Conservation (phyloP, 2,329 filamentous ascomycete genomes). For the Diaporthe sp. region DNA sequence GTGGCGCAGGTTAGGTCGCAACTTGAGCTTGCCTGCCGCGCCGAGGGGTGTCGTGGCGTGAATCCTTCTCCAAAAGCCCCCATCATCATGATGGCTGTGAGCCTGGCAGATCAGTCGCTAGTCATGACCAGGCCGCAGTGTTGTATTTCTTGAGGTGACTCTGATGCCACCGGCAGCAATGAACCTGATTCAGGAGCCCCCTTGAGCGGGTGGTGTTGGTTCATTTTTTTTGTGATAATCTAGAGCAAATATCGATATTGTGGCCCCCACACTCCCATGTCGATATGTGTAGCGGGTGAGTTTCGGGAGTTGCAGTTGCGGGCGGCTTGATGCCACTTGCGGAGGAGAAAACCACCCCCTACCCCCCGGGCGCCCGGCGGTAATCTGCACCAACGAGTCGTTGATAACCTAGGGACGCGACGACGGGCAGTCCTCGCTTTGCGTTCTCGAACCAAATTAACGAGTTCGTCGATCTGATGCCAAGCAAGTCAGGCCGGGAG, state of each 20-base stretch:
- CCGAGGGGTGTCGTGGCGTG: constrained; percentile 13
- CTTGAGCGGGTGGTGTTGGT: neutral
- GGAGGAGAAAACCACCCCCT: neutral
- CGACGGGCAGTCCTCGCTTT: too few relatives aligned
- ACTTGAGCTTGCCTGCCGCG: constrained; percentile 23
- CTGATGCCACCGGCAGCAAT: constrained; percentile 8
- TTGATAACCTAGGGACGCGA: neutral
- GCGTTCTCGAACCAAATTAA: constrained; percentile 18
- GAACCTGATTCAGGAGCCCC: neutral
- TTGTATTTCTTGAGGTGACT: constrained; percentile 9
- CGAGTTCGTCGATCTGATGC: constrained; percentile 31
- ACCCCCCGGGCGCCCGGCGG: neutral
- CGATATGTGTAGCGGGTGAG: constrained; percentile 15
- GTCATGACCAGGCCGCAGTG: constrained; percentile 17
- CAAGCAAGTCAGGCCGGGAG: constrained; percentile 12
- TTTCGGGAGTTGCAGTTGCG: constrained; percentile 8
- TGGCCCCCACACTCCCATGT: constrained; percentile 26
- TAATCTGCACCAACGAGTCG: neutral
- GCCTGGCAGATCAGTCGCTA: constrained; percentile 19
- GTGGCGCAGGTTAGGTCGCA: constrained; percentile 14
- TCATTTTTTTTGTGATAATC: neutral
- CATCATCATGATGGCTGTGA: neutral
- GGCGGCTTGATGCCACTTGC: neutral
- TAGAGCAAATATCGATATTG: neutral
- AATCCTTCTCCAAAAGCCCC: constrained; percentile 15